Evolutionary conservation across 2,329 filamentous ascomycete genomes (phyloP), one percentile per base, ranked within the genome.

Genomic region (Venturiaceae sp.): DNA sequence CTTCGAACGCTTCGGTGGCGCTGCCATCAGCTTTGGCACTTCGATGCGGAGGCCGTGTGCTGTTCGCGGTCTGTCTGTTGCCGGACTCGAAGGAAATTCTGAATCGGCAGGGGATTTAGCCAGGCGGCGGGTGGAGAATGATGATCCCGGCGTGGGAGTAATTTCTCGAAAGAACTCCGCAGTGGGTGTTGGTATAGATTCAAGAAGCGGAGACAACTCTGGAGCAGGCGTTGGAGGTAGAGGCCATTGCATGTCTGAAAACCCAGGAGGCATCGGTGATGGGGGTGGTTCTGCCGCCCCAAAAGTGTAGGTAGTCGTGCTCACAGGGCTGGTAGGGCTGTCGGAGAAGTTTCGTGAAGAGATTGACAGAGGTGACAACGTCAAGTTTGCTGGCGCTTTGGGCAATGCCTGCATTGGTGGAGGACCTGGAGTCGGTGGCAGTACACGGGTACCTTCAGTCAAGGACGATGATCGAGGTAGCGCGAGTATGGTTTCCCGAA

Each of bases 191-290:
- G 33, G 53, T 14, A 32, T 30, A n/a, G 3, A 39, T 5, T 23
- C 19, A 19, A 54, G 32, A 13, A 6, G 16, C 21, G 32, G 33
- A 3, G 26, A n/a, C 11, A 26, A 21, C 39, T 44, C 26, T 19
- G 36, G 16, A n/a, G 36, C 37, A 8, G 33, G 33, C 14, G 33
- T 56, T 44, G 53, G 53, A 23, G 53, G 53, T 30, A 41, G 19
- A 14, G 53, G 53, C 53, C 53, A 56, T 26, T 56, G 6, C 11
- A 56, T 56, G 6, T 56, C 53, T 21, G 36, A 28, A 32, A 56
- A 56, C 21, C 36, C 53, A 30, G 53, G 53, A 13, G 53, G 53
- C 53, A 56, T 30, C 14, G 53, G 53, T 32, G 53, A 56, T 39
- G 36, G 53, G 16, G 53, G 53, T 32, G 37, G 33, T 14, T 36